These are phyloP conservation scores for Penstemon eatonii DNA, from an alignment of 257 asterid genomes.

Conservation along the genomic window DNA sequence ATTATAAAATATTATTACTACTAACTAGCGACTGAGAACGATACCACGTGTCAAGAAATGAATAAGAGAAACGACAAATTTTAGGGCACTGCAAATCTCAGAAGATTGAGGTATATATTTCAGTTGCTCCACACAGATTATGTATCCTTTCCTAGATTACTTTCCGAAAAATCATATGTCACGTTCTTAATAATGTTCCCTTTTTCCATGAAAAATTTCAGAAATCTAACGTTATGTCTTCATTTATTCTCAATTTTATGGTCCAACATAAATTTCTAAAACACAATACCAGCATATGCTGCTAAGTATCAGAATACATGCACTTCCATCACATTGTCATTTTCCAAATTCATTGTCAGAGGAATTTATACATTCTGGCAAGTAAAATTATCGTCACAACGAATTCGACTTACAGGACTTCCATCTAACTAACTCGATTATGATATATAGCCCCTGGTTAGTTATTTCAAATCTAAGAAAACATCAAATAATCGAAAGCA, in stretches of 20 bases:
- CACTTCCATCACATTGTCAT: not conserved
- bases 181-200: not conserved
- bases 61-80: constrained; percentile 12
- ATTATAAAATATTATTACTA: not conserved
- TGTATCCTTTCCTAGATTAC: constrained; percentile 9
- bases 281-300: not conserved
- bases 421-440: not conserved
- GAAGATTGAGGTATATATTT: not conserved
- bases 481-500: not conserved
- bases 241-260: not conserved
- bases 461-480: not conserved
- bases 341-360: not conserved
- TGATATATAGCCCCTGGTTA: not conserved
- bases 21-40: not conserved
- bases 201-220: not conserved
- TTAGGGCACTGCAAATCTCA: not conserved
- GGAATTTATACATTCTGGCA: not conserved
- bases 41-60: not conserved
- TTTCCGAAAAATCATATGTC: not conserved
- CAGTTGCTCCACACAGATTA: not conserved
- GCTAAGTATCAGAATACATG: not conserved
- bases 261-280: not conserved
- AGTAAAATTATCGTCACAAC: not conserved
- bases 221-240: not conserved
- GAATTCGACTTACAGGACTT: not conserved